These are phyloP conservation scores for Oryza glaberrima DNA, from an alignment of 176 grass and related monocot species.

Conservation along the genomic window DNA sequence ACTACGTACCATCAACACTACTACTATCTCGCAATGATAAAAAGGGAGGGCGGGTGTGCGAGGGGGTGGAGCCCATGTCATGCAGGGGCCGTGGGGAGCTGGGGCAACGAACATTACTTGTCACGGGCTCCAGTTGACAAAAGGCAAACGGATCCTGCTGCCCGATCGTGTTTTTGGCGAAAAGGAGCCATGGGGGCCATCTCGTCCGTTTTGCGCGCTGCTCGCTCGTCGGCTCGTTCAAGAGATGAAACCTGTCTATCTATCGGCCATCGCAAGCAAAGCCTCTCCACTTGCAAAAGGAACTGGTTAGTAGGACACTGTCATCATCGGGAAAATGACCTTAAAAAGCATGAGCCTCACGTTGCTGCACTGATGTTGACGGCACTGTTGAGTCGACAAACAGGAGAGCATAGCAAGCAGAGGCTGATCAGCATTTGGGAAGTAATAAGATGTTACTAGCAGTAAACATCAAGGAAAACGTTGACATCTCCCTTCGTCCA, in stretches of 20 bases:
- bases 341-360: neutral
- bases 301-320: neutral
- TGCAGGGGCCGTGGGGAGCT: slow-evolving; percentile 15
- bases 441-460: neutral
- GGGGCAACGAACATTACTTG: slow-evolving; percentile 44
- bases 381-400: neutral
- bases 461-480: slow-evolving; percentile 8
- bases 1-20: neutral
- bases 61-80: slow-evolving; percentile 23
- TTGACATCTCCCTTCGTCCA: slow-evolving; percentile 1
- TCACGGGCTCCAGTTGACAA: slow-evolving; percentile 52
- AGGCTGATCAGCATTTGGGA: neutral
- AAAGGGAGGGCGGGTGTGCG: neutral
- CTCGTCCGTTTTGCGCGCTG: slow-evolving; percentile 20
- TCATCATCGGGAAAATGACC: neutral
- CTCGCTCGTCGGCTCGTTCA: slow-evolving; percentile 32
- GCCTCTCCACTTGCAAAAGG: slow-evolving; percentile 9
- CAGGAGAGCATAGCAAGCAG: neutral
- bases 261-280: slow-evolving; percentile 38
- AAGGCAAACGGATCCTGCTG: slow-evolving; percentile 42
- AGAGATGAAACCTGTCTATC: neutral
- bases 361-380: neutral
- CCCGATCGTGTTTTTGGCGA: slow-evolving; percentile 36
- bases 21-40: slow-evolving; percentile 13
- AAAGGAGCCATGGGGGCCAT: slow-evolving; percentile 16